Base-by-base conservation (phyloP, 768 basidiomycete genomes). In the Phanerochaete carnosa region DNA sequence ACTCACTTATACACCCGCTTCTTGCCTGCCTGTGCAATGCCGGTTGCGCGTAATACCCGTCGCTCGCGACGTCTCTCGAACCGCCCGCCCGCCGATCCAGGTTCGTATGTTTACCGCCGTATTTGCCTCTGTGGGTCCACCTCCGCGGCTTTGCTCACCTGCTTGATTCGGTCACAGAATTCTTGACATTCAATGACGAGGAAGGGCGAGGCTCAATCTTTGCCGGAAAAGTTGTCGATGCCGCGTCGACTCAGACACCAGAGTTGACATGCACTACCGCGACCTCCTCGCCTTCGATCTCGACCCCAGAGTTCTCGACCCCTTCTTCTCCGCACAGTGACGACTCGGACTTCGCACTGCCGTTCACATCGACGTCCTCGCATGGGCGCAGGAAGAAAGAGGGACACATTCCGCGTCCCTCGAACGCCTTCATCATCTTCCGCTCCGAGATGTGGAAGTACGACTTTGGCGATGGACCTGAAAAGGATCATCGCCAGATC, bases 381-480 rank as follows among this genome's bases (percentile, higher is more conserved):
- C 80, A 80, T 57, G 71, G 70, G 0, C 76, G 77, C 58, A 77
- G 74, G 64, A 74, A 72, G 68, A 73, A 70, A 67, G 73, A 68
- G 11, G 78, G 77, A 35, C 86, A 86, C 69, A 82, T 91, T 37
- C 86, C 85, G 32, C 86, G 92, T 15, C 93, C 93, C 1, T 81
- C 89, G 58, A 95, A 95, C 68, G 88, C 92, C 11, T 95, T 94
- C 79, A 92, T 94, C 74, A 76, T 93, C 61, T 94, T 84, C 70
- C 86, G 92, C 43, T 90, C 86, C 22, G 82, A 81, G 68, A 80
- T 88, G 46, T 81, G 89, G 75, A 73, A 76, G 55, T 80, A 80
- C 9, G 16, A 32, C n/a, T n/a, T 32, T 19, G 29, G 30, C 83
- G 54, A 79, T 79, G 1, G 72, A 72, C 76, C 83, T 54, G 88